Evolutionary conservation across 2,329 filamentous ascomycete genomes (phyloP).

Genomic region (Fusarium coicis): DNA sequence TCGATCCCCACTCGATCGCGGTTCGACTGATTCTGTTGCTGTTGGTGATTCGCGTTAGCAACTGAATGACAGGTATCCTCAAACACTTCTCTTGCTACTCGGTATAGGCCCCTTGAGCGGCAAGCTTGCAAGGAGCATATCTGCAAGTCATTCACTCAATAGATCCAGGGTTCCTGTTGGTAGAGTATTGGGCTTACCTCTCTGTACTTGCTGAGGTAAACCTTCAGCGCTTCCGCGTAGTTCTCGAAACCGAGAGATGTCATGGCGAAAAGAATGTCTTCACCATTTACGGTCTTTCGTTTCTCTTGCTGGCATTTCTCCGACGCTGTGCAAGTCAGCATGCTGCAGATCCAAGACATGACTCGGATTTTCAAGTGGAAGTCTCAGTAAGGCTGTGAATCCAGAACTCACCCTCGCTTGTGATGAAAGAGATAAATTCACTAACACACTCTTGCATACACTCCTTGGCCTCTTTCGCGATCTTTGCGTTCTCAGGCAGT

Average conservation of each 20-base stretch:
- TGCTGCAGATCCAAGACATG: constrained; percentile 33
- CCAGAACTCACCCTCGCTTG: constrained; percentile 84
- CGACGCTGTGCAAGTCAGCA: constrained; percentile 72
- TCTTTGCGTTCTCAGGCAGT: constrained; percentile 97
- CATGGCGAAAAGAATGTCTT: constrained; percentile 99
- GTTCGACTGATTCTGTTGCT: constrained; percentile 57
- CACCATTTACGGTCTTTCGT: constrained; percentile 98
- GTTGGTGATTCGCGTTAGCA: constrained; percentile 15
- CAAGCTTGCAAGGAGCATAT: background rate
- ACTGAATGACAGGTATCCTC: background rate
- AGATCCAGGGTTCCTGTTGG: background rate
- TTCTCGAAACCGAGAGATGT: constrained; percentile 99
- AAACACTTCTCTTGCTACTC: background rate
- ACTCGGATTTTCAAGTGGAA: constrained; percentile 18
- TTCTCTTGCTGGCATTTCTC: constrained; percentile 99
- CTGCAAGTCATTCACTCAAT: background rate
- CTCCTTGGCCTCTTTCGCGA: constrained; percentile 98
- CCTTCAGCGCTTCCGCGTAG: constrained; percentile 97
- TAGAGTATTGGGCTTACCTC: constrained; percentile 74
- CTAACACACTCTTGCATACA: constrained; percentile 99
- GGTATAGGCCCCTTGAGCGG: background rate
- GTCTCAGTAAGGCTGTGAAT: constrained; percentile 5
- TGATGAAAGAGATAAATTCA: constrained; percentile 99
- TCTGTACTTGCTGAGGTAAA: constrained; percentile 96
- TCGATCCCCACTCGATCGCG: constrained; percentile 52